Evolutionary conservation across 148 eudicot genomes (phyloP), one percentile per base, ranked within the genome.

Genomic region (Dianthus caryophyllus): DNA sequence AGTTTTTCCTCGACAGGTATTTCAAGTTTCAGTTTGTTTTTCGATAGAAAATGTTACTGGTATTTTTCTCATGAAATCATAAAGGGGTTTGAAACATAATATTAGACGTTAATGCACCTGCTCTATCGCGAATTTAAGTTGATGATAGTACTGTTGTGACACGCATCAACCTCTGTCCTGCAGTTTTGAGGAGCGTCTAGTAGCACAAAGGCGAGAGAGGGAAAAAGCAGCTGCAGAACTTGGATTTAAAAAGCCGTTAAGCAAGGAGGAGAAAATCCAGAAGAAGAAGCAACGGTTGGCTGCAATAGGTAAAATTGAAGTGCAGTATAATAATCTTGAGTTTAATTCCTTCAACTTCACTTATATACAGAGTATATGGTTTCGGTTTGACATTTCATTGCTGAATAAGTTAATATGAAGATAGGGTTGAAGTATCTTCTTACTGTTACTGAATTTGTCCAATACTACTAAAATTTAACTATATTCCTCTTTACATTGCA

Each of bases 131-230:
- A n/a, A 1, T 26, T 55, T 59, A 22, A 60, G 5, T 48, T 15
- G 18, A 39, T 53, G 58, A 53, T 9, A 27, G 29, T 52, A 65
- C 43, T 33, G 39, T 62, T 12, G 14, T 70, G 36, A 55, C 25
- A 43, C 20, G 52, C 61, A 57, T 64, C 22, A 18, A 13, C 50
- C 55, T 15, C 44, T 48, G 67, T 64, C 72, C 25, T 74, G 77
- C 86, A 90, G 98, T 79, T 93, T 93, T 78, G 96, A 93, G 78
- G 98, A 93, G 77, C 94, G 98, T 63, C 87, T 93, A 69, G 96
- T 79, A 24, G 96, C 88, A 57, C 96, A 89, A 82, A 83, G 83
- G 67, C 88, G 48, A 79, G 98, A 89, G 76, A 80, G 83, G 74
- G 98, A 93, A 76, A 63, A 82, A 67, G 84, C 82, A 59, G 73